Evolutionary conservation across 2,329 filamentous ascomycete species (phyloP), one percentile per base, ranked within the genome.

Genomic region (Dothistroma septosporum): DNA sequence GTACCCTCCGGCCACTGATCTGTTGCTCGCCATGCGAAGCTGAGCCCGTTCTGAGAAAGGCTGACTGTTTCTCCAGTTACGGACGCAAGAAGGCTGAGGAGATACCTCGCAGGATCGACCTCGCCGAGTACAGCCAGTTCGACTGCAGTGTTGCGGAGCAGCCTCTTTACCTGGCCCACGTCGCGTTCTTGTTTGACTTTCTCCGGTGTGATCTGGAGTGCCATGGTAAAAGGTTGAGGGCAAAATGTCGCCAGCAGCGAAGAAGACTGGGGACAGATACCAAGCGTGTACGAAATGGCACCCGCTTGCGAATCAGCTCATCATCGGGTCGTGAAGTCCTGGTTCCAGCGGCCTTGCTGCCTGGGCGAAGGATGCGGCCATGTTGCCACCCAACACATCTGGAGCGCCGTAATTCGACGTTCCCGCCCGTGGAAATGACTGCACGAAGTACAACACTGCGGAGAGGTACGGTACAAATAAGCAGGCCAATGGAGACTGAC

Each of bases 21-120:
- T 33, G 47, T 37, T 16, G 2, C 28, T 14, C 49, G 22, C 55
- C 47, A 58, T 32, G 55, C 55, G 24, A 58, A 58, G 28, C 24
- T 37, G 35, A 58, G 55, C 11, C 22, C 16, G 4, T 21, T 12
- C 16, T 50, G 28, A 9, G 2, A 44, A 5, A 44, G 41, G 10
- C 4, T n/a, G 41, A 19, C 16, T 19, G 41, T 4, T 19, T 44
- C 41, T 32, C 12, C 47, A 11, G 28, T 50, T 6, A 7, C 21
- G 19, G 47, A 28, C 28, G 22, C 21, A 28, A 50, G 47, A 28
- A 50, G 47, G 21, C 47, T 50, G 47, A 31, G 10, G 5, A 50
- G 28, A 28, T 28, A 3, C 10, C 47, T 24, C 16, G 47, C 47
- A 24, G 47, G 28, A 14, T 24, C 21, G 14, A 50, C 9, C 12